These are phyloP conservation scores for Boletus huronensis DNA, from an alignment of 768 basidiomycete species.

Conservation along the genomic window DNA sequence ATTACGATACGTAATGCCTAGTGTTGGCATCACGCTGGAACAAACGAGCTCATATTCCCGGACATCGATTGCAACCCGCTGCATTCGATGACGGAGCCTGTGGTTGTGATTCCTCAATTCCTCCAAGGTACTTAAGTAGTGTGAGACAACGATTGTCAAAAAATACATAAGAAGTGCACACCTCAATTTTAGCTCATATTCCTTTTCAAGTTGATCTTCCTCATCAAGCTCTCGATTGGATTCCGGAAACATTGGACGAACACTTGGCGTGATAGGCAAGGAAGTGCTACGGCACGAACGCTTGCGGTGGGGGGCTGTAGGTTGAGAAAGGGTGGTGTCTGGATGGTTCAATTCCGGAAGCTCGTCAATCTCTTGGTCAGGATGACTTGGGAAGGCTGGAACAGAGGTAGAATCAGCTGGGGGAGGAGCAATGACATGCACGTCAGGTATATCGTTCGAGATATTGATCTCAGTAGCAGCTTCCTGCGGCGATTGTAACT, in stretches of 20 bases:
- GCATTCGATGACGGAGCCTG: constrained; percentile 63
- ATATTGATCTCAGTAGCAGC: constrained; percentile 9
- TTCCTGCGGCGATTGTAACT: constrained; percentile 19
- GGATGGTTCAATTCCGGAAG: neutral
- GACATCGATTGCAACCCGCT: constrained; percentile 57
- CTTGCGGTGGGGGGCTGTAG: neutral
- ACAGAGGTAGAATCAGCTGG: constrained; percentile 2
- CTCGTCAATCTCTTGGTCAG: constrained; percentile 2
- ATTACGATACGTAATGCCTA: constrained; percentile 44
- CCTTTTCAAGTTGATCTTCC: constrained; percentile 41
- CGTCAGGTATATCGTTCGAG: constrained; percentile 4
- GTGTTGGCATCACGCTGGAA: constrained; percentile 43
- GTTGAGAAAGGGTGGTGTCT: neutral
- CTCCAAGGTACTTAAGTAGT: constrained; percentile 50
- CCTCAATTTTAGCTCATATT: constrained; percentile 48
- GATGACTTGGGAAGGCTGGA: neutral
- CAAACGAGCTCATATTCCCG: constrained; percentile 66
- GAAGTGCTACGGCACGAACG: constrained; percentile 33
- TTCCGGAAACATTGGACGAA: constrained; percentile 31
- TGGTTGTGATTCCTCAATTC: constrained; percentile 60
- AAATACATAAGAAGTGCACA: constrained; percentile 5
- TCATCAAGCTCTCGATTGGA: constrained; percentile 44
- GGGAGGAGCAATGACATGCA: constrained; percentile 2
- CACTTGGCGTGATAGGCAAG: constrained; percentile 27
- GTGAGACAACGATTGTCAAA: neutral